Evolutionary conservation across 441 rosid species (phyloP), one percentile per base, ranked within the genome.

Genomic region (Adansonia madagascariensis): DNA sequence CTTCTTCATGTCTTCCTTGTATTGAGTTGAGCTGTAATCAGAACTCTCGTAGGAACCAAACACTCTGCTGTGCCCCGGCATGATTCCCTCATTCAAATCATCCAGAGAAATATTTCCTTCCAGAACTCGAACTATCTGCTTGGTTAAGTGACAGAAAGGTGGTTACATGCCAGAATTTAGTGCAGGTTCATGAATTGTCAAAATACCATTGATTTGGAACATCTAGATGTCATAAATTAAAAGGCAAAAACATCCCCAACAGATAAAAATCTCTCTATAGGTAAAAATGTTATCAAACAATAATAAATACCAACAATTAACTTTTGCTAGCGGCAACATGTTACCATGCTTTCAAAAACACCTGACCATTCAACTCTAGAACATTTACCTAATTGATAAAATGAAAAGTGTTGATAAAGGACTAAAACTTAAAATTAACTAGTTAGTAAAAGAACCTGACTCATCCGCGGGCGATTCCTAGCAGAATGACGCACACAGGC

Each of bases 401-500:
- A 60, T 12, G 49, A 69, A 27, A 17, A 8, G 20, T 3, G 17
- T 2, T 71, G 11, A 43, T 73, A 8, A 22, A 31, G 59, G 24
- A 18, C 9, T 49, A 76, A 39, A 74, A 67, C 73, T 17, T 57
- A 59, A 61, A 3, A 62, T 53, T 15, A 22, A 41, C 49, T 61
- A 50, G 55, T 22, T 56, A 27, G 18, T 71, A n/a, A 53, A 63
- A 78, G 65, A 82, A 90, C 94, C 91, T 90, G 90, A 77, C 91
- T 90, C 89, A 89, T 90, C 18, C 80, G 86, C 53, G 92, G 94
- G 4, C 92, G 89, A 44, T 74, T 82, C 74, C 86, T 85, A 1
- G 91, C 85, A 7, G 92, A 90, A 76, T 87, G 88, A 11, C 88
- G 92, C 22, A 90, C 88, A 35, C 89, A 82, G 72, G 92, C 90